Conservation (phyloP, 2,329 filamentous ascomycete species). For the Ramularia collo-cygni region DNA sequence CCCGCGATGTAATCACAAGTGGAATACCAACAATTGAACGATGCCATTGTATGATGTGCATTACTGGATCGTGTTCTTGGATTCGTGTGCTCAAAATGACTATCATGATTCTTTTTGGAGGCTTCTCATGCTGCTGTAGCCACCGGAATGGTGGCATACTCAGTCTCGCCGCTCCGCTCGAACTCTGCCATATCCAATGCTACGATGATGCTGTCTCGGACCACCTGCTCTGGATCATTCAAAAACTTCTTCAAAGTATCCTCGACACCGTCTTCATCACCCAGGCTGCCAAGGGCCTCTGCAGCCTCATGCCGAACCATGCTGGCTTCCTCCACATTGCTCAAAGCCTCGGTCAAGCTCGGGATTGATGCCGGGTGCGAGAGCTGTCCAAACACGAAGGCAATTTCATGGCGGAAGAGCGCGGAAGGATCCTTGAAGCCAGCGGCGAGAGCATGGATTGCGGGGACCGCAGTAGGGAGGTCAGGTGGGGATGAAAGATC, state of each 20-base stretch:
- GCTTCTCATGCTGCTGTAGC: slow-evolving; percentile 17
- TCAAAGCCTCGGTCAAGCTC: slow-evolving; percentile 70
- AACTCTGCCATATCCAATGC: slow-evolving; percentile 97
- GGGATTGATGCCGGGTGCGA: slow-evolving; percentile 96
- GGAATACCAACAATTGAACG: slow-evolving; percentile 56
- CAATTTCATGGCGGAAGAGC: slow-evolving; percentile 94
- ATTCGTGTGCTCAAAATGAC: not conserved
- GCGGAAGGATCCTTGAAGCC: slow-evolving; percentile 82
- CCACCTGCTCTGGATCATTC: slow-evolving; percentile 84
- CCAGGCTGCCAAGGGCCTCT: slow-evolving; percentile 88
- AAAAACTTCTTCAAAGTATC: slow-evolving; percentile 76
- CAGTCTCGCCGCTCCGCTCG: slow-evolving; percentile 77
- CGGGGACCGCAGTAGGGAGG: slow-evolving; percentile 80
- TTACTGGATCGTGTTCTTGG: not conserved
- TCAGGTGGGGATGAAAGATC: slow-evolving; percentile 92
- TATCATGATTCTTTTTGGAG: not conserved
- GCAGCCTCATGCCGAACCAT: slow-evolving; percentile 99
- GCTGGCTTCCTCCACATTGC: slow-evolving; percentile 72
- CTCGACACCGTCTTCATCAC: slow-evolving; percentile 89
- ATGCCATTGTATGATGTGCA: not conserved
- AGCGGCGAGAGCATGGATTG: slow-evolving; percentile 75
- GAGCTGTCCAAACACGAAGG: slow-evolving; percentile 95
- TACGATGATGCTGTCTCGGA: slow-evolving; percentile 89
- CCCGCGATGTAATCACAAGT: slow-evolving; percentile 70
- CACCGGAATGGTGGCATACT: slow-evolving; percentile 82